Evolutionary conservation across 1,284 basidiomycete genomes (phyloP).

Genomic region (Ganoderma lucidum): DNA sequence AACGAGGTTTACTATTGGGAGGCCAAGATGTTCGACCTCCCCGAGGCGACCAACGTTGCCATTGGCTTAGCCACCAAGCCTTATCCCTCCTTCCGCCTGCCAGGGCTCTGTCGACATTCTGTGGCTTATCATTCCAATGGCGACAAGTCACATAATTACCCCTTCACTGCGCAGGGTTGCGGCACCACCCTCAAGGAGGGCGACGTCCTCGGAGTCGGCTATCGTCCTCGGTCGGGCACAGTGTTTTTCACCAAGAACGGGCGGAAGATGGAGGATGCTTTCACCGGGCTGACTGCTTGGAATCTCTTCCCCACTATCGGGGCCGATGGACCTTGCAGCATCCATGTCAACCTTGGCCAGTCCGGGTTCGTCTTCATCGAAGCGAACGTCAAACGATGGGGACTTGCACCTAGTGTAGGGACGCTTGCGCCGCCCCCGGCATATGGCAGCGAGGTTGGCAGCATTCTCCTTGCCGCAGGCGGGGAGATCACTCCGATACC

Average conservation of each 20-base stretch:
- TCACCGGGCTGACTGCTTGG: conserved; percentile 85
- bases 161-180: conserved; percentile 90
- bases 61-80: conserved; percentile 95
- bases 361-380: conserved; percentile 98
- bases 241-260: conserved; percentile 98
- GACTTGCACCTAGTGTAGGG: conserved; percentile 92
- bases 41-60: conserved; percentile 82
- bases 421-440: conserved; percentile 96
- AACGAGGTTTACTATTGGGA: conserved; percentile 99
- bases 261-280: conserved; percentile 94
- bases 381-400: conserved; percentile 99
- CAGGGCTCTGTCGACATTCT: conserved; percentile 90
- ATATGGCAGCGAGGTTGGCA: conserved; percentile 94
- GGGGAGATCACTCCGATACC: conserved; percentile 57
- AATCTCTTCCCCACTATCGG: conserved; percentile 97
- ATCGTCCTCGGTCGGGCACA: conserved; percentile 92
- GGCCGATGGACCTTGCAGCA: conserved; percentile 91
- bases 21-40: conserved; percentile 97
- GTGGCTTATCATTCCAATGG: conserved; percentile 97
- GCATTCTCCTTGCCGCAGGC: conserved; percentile 91
- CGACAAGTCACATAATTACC: conserved; percentile 97
- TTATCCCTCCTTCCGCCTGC: conserved; percentile 91
- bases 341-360: conserved; percentile 96
- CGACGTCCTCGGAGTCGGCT: conserved; percentile 93
- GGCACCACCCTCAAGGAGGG: conserved; percentile 91